Evolutionary conservation across 495 filamentous ascomycete species (phyloP).

Genomic region (Daldinia caldariorum): DNA sequence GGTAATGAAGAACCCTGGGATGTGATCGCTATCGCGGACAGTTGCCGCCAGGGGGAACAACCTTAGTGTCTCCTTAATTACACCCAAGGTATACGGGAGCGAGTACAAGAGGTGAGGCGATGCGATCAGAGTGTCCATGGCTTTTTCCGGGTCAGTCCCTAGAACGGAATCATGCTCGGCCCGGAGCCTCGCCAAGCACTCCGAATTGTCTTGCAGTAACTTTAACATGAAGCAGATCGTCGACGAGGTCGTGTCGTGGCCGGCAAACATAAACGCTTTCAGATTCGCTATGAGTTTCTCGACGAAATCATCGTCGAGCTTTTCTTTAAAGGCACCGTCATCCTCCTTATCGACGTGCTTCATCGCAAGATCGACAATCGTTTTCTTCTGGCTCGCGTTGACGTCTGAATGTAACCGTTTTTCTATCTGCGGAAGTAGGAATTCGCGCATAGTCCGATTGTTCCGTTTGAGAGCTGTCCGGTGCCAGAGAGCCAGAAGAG

Average conservation of each 20-base stretch:
- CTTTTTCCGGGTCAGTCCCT: constrained; percentile 39
- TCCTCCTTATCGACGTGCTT: constrained; percentile 44
- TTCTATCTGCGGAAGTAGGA: constrained; percentile 44
- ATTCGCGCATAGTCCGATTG: constrained; percentile 41
- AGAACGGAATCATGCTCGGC: constrained; percentile 58
- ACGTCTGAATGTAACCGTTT: constrained; percentile 34
- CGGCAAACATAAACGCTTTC: constrained; percentile 56
- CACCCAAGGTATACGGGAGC: constrained; percentile 57
- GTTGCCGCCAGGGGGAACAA: constrained; percentile 52
- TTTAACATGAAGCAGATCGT: constrained; percentile 53
- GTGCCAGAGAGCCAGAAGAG: constrained; percentile 40
- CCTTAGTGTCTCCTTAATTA: constrained; percentile 60
- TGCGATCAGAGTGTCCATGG: constrained; percentile 28
- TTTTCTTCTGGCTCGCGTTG: constrained; percentile 27
- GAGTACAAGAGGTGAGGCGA: constrained; percentile 49
- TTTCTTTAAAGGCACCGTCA: constrained; percentile 29
- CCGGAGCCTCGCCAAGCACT: constrained; percentile 51
- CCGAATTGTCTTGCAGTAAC: constrained; percentile 55
- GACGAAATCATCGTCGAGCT: constrained; percentile 39
- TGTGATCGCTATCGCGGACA: constrained; percentile 42
- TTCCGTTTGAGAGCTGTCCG: constrained; percentile 31
- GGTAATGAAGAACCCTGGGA: constrained; percentile 45
- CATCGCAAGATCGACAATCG: constrained; percentile 45
- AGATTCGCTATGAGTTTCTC: constrained; percentile 44
- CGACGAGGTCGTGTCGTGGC: constrained; percentile 59